Percentiles rank a stretch among this genome's conserved stretches.
These are phyloP conservation scores for Sanghuangporus sanghuang DNA, from an alignment of 1,284 basidiomycete genomes.

Conservation along the genomic window DNA sequence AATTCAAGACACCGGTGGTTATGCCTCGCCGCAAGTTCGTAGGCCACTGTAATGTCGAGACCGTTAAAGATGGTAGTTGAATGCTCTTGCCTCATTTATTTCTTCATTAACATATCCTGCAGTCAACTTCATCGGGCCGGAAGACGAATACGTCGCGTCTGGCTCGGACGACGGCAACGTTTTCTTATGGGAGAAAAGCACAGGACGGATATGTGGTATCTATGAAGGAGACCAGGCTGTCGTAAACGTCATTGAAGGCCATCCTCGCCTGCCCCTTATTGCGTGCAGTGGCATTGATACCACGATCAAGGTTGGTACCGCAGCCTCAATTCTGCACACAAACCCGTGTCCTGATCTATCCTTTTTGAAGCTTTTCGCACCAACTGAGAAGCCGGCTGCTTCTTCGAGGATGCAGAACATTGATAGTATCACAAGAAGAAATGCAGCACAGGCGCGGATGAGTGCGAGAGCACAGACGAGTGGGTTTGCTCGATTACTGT, in stretches of 20 bases:
- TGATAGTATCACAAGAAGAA: constrained; percentile 42
- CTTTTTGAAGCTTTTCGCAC: constrained; percentile 60
- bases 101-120: constrained; percentile 3
- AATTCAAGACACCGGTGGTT: constrained; percentile 34
- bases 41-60: constrained; percentile 81
- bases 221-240: constrained; percentile 79
- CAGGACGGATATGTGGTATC: constrained; percentile 64
- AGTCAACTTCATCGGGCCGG: constrained; percentile 83
- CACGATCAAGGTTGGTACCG: constrained; percentile 71
- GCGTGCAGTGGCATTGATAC: constrained; percentile 88
- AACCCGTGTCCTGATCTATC: constrained; percentile 4
- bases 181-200: constrained; percentile 80
- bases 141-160: constrained; percentile 76
- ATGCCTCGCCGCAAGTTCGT: constrained; percentile 62
- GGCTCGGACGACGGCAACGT: constrained; percentile 88
- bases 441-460: constrained; percentile 39
- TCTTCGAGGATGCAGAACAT: constrained; percentile 52
- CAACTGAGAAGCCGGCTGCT: constrained; percentile 38
- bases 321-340: constrained; percentile 2
- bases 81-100: background rate
- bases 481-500: constrained; percentile 31
- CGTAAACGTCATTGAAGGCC: constrained; percentile 86
- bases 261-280: constrained; percentile 75
- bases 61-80: constrained; percentile 83
- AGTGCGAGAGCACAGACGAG: constrained; percentile 21